phyloP scores from a whole-genome alignment of 805 yeast genomes.

The Sugiyamaella mastotermitis region DNA sequence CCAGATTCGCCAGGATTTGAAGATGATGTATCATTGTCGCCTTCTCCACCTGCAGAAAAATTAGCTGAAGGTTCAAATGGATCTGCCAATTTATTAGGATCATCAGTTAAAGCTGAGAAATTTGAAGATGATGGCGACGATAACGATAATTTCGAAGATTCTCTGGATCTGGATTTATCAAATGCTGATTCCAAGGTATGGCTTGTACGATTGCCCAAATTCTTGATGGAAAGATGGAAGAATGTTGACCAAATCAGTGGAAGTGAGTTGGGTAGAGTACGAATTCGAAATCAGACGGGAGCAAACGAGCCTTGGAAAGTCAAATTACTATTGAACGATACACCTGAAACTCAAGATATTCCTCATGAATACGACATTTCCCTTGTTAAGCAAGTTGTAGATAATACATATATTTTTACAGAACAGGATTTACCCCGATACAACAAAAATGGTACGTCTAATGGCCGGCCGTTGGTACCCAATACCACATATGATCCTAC shows the following conservation, averaged over 20 bases:
- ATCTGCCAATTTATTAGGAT: constrained; percentile 1
- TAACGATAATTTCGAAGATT: constrained; percentile 50
- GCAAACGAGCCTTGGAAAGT: constrained; percentile 27
- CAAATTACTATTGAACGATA: constrained; percentile 32
- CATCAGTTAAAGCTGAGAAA: constrained; percentile 13
- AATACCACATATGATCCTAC: not conserved
- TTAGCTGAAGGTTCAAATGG: constrained; percentile 8
- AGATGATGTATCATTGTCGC: constrained; percentile 33
- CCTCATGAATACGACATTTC: constrained; percentile 83
- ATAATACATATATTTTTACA: constrained; percentile 79
- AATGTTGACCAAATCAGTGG: constrained; percentile 59
- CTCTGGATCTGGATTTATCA: constrained; percentile 68
- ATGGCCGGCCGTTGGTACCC: constrained; percentile 20
- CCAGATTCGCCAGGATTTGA: constrained; percentile 22
- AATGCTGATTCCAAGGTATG: constrained; percentile 70
- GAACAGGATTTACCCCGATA: constrained; percentile 64
- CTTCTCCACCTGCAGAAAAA: constrained; percentile 26
- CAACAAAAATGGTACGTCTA: too few relatives aligned
- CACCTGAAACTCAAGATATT: constrained; percentile 44
- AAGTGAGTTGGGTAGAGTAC: constrained; percentile 68
- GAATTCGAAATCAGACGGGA: constrained; percentile 40
- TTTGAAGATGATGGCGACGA: constrained; percentile 29
- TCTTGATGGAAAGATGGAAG: constrained; percentile 77
- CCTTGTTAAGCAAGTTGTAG: constrained; percentile 71
- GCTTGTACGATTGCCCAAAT: constrained; percentile 87